Percentiles rank a stretch among this genome's conserved stretches.
Evolutionary conservation across 164 flowering plant genomes (phyloP).

Genomic region (Tetracentron sinense): DNA sequence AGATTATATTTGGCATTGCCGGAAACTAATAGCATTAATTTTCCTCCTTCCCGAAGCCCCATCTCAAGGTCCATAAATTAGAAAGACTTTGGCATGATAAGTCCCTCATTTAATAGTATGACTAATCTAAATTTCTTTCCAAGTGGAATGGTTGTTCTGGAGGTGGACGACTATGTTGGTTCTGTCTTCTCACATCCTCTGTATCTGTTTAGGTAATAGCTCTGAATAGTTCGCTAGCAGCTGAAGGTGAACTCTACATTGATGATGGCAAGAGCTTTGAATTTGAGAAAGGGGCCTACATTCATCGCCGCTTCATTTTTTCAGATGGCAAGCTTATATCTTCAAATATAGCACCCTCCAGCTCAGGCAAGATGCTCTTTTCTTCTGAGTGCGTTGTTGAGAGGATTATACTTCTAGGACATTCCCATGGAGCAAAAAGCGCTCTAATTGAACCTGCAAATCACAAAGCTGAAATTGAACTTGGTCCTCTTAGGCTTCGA

Average conservation of each 20-base stretch:
- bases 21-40: not conserved
- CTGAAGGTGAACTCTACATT: slow-evolving; percentile 91
- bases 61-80: not conserved
- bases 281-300: slow-evolving; percentile 69
- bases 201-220: slow-evolving; percentile 66
- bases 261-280: slow-evolving; percentile 95
- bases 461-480: slow-evolving; percentile 49
- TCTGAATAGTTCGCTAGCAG: slow-evolving; percentile 66
- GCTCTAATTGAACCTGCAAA: slow-evolving; percentile 71
- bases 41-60: not conserved
- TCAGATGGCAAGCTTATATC: slow-evolving; percentile 70
- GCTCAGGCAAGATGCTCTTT: slow-evolving; percentile 29
- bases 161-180: not conserved
- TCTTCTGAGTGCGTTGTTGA: slow-evolving; percentile 58
- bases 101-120: too few species aligned
- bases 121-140: too few species aligned
- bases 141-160: not conserved
- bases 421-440: slow-evolving; percentile 33
- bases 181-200: slow-evolving; percentile 1
- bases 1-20: not conserved
- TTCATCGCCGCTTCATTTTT: slow-evolving; percentile 81
- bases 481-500: slow-evolving; percentile 60
- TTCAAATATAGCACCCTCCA: slow-evolving; percentile 31
- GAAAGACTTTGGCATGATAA: not conserved
- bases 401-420: slow-evolving; percentile 79